phyloP scores from a whole-genome alignment of 768 basidiomycete species.

The Naganishia kalamii region DNA sequence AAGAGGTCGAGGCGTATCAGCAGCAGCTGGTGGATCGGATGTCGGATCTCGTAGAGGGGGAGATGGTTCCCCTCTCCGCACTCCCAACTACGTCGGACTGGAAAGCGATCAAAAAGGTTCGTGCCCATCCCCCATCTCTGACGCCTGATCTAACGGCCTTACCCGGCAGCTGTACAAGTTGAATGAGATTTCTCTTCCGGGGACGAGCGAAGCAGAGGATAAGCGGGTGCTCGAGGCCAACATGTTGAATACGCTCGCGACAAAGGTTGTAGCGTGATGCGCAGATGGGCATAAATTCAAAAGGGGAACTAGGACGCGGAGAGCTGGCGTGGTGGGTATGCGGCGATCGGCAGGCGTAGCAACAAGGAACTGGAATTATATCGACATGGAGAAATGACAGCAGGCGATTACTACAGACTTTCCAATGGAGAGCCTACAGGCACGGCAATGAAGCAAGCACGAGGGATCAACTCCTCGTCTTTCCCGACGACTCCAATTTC shows the following conservation, averaged over 20 bases:
- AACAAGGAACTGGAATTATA: too few species aligned
- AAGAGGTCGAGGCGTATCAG: conserved; percentile 43
- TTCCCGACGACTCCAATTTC: too few species aligned
- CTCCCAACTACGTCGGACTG: conserved; percentile 56
- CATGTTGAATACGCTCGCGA: conserved; percentile 70
- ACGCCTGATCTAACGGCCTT: conserved; percentile 14
- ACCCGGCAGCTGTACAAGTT: conserved; percentile 63
- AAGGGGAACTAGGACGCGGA: too few species aligned
- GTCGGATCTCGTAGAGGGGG: conserved; percentile 58
- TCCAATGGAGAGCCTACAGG: too few species aligned
- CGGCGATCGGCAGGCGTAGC: too few species aligned
- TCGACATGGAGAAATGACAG: too few species aligned
- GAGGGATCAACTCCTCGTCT: too few species aligned
- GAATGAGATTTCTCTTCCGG: conserved; percentile 50
- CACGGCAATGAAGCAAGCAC: too few species aligned
- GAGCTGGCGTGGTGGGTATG: too few species aligned
- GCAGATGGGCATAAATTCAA: too few species aligned
- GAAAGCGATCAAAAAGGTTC: conserved; percentile 66
- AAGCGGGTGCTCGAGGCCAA: conserved; percentile 57
- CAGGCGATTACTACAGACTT: too few species aligned
- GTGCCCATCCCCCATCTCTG: conserved; percentile 23
- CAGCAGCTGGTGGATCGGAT: conserved; percentile 54
- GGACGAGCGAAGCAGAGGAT: conserved; percentile 41
- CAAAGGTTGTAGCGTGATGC: conserved; percentile 59
- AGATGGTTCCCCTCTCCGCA: conserved; percentile 51